Percentiles rank a stretch among this genome's conserved stretches.
Conservation (phyloP, 768 basidiomycete genomes). For the Phlegmacium glaucopus region DNA sequence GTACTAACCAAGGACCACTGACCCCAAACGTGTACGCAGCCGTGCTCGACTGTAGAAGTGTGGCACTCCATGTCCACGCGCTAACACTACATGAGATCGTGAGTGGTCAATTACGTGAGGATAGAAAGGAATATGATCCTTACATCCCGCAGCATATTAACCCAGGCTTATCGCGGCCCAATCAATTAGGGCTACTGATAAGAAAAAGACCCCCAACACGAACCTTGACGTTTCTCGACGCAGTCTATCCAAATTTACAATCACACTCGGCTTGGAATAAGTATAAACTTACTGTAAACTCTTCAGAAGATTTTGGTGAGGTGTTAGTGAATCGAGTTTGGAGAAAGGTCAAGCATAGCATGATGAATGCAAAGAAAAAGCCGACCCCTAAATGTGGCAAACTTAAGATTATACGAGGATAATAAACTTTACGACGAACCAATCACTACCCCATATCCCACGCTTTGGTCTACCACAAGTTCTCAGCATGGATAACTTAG, state of each 20-base stretch:
- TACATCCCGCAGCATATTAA: slow-evolving; percentile 49
- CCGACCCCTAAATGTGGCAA: slow-evolving; percentile 35
- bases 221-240: slow-evolving; percentile 45
- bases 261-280: too few relatives aligned
- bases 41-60: slow-evolving; percentile 50
- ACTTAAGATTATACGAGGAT: not conserved
- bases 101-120: not conserved
- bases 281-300: slow-evolving; percentile 38
- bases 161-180: slow-evolving; percentile 34
- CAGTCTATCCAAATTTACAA: slow-evolving; percentile 15
- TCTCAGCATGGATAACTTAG: not conserved
- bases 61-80: slow-evolving; percentile 58
- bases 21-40: slow-evolving; percentile 50
- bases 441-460: slow-evolving; percentile 48
- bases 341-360: slow-evolving; percentile 41
- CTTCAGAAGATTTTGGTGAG: slow-evolving; percentile 45
- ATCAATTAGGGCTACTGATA: not conserved
- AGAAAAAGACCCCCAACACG: not conserved
- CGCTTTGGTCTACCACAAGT: slow-evolving; percentile 35
- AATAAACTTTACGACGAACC: slow-evolving; percentile 23
- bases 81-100: slow-evolving; percentile 33
- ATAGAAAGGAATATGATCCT: slow-evolving; percentile 3
- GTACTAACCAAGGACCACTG: slow-evolving; percentile 43
- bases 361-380: slow-evolving; percentile 47
- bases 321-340: slow-evolving; percentile 44